These are phyloP conservation scores for Cytospora paraplurivora DNA, from an alignment of 2,329 filamentous ascomycete species.

Conservation along the genomic window DNA sequence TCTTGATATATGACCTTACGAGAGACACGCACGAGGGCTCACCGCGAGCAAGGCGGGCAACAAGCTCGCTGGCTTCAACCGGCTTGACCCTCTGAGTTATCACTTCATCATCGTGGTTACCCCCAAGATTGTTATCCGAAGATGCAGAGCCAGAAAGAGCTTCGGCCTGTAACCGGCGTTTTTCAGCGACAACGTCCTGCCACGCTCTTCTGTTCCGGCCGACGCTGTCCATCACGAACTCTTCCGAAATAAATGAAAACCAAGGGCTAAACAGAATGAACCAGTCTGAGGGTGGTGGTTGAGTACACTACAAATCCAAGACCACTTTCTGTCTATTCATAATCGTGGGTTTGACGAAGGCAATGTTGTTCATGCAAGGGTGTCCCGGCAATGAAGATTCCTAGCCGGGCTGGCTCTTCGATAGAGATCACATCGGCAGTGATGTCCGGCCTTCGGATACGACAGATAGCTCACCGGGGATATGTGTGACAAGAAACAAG, in stretches of 20 bases:
- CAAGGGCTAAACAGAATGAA: background rate
- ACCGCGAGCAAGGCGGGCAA: background rate
- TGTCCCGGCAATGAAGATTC: background rate
- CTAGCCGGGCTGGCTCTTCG: background rate
- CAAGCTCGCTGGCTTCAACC: background rate
- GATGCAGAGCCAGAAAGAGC: background rate
- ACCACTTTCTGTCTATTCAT: no score
- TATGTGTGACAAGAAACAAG: background rate
- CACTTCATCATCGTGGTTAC: background rate
- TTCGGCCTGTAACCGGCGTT: slow-evolving; percentile 2
- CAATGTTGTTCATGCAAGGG: background rate
- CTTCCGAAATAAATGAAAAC: background rate
- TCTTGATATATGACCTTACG: background rate
- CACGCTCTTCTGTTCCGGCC: background rate
- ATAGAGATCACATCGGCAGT: background rate
- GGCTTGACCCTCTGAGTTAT: no score
- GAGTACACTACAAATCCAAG: no score
- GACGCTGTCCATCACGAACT: background rate
- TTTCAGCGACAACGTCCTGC: slow-evolving; percentile 22
- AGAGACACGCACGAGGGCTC: background rate
- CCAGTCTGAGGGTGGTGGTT: no score
- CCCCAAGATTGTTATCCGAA: background rate
- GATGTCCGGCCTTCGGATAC: background rate
- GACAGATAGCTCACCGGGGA: background rate
- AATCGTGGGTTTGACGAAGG: no score